Evolutionary conservation across 78 protist species (phyloP), one percentile per base, ranked within the genome.

Genomic region (Pigoraptor vietnamica): DNA sequence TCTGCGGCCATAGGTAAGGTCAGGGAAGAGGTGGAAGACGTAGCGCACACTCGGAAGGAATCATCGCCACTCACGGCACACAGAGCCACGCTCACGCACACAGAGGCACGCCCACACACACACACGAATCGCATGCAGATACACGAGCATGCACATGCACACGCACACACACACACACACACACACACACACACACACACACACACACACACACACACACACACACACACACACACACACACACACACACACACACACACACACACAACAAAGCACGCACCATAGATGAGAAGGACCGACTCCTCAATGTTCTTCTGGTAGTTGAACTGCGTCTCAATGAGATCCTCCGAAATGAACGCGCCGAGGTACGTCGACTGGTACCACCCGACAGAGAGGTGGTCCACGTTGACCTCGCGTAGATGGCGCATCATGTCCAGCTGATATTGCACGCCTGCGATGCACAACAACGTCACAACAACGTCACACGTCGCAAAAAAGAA

Each of bases 321-420:
- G 25, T 92, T 55, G 92, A 90, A 95, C 93, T 95, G 97, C 40
- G 96, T 94, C 89, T 94, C 97, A 90, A 95, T 93, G 56, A 94
- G 95, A 10, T 84, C 67, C 81, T 91, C 94, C 38, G 91, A 92
- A 79, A 93, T 83, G 94, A 91, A 93, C 21, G 96, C 88, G 9
- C 95, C 95, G 56, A 94, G 86, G 92, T 92, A 94, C 23, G 96
- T 92, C 40, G 96, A 92, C 48, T 92, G 90, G 95, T 96, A 96
- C 97, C 97, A 96, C 29, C 98, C 98, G 25, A 96, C 98, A 0
- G 94, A 81, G 86, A 95, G 92, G 87, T 90, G 35, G 89, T 96
- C 98, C 34, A 93, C 96, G 40, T 96, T 96, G 56, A 96, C 97
- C 37, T 94, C 97, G 37, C 95, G 96, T 82, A 95, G 89, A 37